These are phyloP conservation scores for Gastrodia elata DNA, from an alignment of 106 monocot species.

Conservation along the genomic window DNA sequence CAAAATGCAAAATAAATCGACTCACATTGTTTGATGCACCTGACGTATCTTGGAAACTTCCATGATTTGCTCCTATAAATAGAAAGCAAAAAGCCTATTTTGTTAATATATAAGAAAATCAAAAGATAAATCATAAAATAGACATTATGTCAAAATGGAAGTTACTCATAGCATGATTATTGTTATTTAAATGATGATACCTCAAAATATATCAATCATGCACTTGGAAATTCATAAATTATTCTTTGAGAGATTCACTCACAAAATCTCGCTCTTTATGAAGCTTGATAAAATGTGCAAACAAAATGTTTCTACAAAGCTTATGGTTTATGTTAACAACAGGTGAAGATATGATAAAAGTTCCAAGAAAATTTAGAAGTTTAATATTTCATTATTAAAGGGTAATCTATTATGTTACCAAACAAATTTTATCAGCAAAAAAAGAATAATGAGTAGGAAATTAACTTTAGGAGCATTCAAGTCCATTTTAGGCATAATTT, in stretches of 20 bases:
- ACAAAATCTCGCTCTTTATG: not conserved
- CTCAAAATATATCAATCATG: not conserved
- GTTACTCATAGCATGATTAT: not conserved
- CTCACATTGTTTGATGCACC: not conserved
- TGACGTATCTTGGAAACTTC: not conserved
- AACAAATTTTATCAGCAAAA: not conserved
- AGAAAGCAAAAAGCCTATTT: not conserved
- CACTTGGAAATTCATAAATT: not conserved
- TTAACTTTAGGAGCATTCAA: not conserved
- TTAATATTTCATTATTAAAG: not conserved
- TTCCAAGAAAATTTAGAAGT: not conserved
- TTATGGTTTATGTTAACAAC: not conserved
- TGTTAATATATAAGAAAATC: not conserved
- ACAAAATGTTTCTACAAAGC: not conserved
- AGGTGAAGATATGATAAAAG: not conserved
- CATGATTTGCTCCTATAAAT: not conserved
- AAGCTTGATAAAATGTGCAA: not conserved
- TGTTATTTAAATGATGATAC: not conserved
- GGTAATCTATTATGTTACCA: not conserved
- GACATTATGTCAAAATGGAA: not conserved
- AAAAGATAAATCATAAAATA: not conserved
- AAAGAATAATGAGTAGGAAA: not conserved
- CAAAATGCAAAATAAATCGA: not conserved
- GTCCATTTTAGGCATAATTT: not conserved
- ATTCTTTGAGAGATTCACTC: not conserved